Evolutionary conservation across 2,329 filamentous ascomycete genomes (phyloP).

Genomic region (Periglandula ipomoeae): DNA sequence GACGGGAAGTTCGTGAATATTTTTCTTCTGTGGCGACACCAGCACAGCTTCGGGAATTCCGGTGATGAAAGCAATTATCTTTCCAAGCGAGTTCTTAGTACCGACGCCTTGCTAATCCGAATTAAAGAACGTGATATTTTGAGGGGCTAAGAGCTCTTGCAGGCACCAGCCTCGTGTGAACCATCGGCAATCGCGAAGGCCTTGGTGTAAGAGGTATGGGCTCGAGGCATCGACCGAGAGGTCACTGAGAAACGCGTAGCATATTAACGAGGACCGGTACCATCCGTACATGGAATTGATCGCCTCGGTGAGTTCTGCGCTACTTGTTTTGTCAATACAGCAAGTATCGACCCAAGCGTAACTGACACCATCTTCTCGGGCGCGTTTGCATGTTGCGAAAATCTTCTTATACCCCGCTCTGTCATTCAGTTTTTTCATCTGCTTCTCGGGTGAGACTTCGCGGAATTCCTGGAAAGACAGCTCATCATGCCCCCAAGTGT

Average conservation of each 20-base stretch:
- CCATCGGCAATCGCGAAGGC: conserved; percentile 15
- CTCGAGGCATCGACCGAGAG: background rate
- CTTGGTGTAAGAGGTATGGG: background rate
- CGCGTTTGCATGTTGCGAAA: background rate
- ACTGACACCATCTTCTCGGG: background rate
- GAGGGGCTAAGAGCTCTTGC: conserved; percentile 53
- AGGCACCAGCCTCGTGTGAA: conserved; percentile 46
- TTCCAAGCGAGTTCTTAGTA: conserved; percentile 12
- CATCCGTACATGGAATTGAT: no score
- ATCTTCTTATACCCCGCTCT: background rate
- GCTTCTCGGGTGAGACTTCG: background rate
- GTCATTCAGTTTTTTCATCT: background rate
- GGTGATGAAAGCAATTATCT: conserved; percentile 15
- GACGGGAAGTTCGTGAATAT: conserved; percentile 4
- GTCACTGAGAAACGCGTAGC: conserved; percentile 1
- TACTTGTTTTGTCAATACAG: no score
- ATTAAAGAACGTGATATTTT: conserved; percentile 20
- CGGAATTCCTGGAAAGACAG: conserved; percentile 7
- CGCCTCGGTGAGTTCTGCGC: no score
- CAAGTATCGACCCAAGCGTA: conserved; percentile 12
- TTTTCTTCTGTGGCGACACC: background rate
- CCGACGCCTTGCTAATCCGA: conserved; percentile 18
- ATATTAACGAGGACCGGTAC: conserved; percentile 6
- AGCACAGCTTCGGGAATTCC: conserved; percentile 4
- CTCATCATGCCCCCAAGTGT: conserved; percentile 11